These are phyloP conservation scores for Wickerhamiella cacticola DNA, from an alignment of 805 yeast genomes.

Conservation along the genomic window DNA sequence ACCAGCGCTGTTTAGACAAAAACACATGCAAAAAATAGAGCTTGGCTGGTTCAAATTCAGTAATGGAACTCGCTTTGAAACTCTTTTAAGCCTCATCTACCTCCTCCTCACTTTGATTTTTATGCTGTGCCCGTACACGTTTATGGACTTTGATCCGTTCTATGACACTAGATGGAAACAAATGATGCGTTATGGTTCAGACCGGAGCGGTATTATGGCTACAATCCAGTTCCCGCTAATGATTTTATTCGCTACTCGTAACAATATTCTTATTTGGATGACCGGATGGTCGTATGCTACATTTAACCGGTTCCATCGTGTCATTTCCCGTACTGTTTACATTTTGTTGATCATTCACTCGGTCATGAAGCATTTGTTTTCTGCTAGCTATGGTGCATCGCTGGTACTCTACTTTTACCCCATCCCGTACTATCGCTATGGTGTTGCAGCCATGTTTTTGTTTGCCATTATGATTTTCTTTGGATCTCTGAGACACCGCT, in stretches of 20 bases:
- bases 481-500: conserved; percentile 38
- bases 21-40: conserved; percentile 25
- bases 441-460: conserved; percentile 28
- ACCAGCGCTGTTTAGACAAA: conserved; percentile 29
- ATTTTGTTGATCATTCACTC: conserved; percentile 38
- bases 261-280: conserved; percentile 46
- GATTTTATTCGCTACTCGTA: conserved; percentile 49
- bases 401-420: conserved; percentile 27
- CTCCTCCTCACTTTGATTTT: conserved; percentile 29
- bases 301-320: conserved; percentile 47
- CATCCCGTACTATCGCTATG: conserved; percentile 28
- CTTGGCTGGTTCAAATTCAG: conserved; percentile 22
- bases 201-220: conserved; percentile 42
- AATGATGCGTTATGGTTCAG: conserved; percentile 36
- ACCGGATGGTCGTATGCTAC: conserved; percentile 48
- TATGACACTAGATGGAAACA: conserved; percentile 30
- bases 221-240: conserved; percentile 41
- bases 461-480: conserved; percentile 35
- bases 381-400: conserved; percentile 28
- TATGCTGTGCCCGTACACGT: conserved; percentile 25
- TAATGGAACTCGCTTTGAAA: conserved; percentile 45
- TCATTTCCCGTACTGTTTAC: conserved; percentile 38
- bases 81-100: conserved; percentile 34
- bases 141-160: conserved; percentile 29
- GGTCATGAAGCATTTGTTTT: conserved; percentile 38